Evolutionary conservation across 208 protist species (phyloP).

Genomic region (Phytomonas serpens): DNA sequence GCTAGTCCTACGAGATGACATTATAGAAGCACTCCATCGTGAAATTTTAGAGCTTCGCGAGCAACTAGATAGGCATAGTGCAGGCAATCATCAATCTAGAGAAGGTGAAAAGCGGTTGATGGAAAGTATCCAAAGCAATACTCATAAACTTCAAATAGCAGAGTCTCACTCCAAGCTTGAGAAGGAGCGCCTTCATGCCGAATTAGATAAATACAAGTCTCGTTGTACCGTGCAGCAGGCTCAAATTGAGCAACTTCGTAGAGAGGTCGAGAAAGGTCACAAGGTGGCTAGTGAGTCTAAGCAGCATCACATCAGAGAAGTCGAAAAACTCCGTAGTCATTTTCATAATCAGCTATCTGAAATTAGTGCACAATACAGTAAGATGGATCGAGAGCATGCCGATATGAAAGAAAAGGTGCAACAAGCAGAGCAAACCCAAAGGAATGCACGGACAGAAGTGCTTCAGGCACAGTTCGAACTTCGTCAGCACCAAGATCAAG

Average conservation of each 20-base stretch:
- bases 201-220: background rate
- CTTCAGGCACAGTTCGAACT: conserved; percentile 20
- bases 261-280: background rate
- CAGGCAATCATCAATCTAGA: background rate
- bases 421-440: conserved; percentile 21
- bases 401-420: conserved; percentile 19
- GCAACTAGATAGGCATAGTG: conserved; percentile 3
- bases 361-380: conserved; percentile 12
- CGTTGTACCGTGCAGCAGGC: background rate
- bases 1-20: conserved; percentile 47
- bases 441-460: conserved; percentile 22
- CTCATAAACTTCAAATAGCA: background rate
- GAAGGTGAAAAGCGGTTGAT: background rate
- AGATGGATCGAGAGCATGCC: conserved; percentile 21
- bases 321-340: background rate
- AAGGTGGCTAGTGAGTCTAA: background rate
- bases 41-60: conserved; percentile 36
- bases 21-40: conserved; percentile 56
- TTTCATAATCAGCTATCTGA: conserved; percentile 9
- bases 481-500: conserved; percentile 14
- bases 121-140: background rate
- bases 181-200: background rate
- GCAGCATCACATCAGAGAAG: background rate
- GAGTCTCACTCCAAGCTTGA: background rate
- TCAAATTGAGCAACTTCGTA: background rate